These are phyloP conservation scores for Plantago coronopus DNA, from an alignment of 305 asterid genomes.

Conservation along the genomic window DNA sequence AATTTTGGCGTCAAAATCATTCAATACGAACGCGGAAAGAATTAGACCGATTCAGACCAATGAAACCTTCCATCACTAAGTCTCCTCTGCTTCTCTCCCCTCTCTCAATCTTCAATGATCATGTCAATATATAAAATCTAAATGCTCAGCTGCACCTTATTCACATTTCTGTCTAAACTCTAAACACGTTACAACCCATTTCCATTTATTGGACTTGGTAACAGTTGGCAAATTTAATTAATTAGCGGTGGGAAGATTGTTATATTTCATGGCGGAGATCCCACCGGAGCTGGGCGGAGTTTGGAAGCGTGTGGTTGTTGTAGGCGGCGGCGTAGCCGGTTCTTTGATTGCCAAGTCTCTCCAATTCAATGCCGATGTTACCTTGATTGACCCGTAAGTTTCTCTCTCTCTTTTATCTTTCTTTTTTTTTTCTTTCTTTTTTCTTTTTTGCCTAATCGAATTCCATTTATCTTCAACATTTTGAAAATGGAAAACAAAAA, in stretches of 20 bases:
- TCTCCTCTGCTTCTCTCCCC: too few relatives aligned
- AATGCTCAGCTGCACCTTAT: too few relatives aligned
- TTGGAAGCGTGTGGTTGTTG: conserved; percentile 77
- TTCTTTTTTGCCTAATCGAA: not conserved
- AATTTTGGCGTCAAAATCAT: too few relatives aligned
- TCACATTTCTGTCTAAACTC: too few relatives aligned
- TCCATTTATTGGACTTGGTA: not conserved
- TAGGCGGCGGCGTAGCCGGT: conserved; percentile 84
- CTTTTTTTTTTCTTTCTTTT: too few relatives aligned
- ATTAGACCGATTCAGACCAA: too few relatives aligned
- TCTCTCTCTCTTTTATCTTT: too few relatives aligned
- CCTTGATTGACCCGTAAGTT: conserved; percentile 77
- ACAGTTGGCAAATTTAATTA: not conserved
- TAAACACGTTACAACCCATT: conserved; percentile 8
- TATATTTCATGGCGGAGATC: conserved; percentile 16
- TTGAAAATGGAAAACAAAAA: too few relatives aligned
- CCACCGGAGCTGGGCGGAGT: conserved; percentile 45
- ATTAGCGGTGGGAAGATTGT: not conserved
- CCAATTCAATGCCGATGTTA: conserved; percentile 69
- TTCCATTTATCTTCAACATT: not conserved
- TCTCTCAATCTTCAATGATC: too few relatives aligned
- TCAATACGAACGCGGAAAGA: too few relatives aligned
- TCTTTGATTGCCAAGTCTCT: conserved; percentile 70
- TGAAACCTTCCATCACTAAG: too few relatives aligned
- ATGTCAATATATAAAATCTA: too few relatives aligned